phyloP scores from a whole-genome alignment of 768 basidiomycete genomes.

The Heimioporus sp. region DNA sequence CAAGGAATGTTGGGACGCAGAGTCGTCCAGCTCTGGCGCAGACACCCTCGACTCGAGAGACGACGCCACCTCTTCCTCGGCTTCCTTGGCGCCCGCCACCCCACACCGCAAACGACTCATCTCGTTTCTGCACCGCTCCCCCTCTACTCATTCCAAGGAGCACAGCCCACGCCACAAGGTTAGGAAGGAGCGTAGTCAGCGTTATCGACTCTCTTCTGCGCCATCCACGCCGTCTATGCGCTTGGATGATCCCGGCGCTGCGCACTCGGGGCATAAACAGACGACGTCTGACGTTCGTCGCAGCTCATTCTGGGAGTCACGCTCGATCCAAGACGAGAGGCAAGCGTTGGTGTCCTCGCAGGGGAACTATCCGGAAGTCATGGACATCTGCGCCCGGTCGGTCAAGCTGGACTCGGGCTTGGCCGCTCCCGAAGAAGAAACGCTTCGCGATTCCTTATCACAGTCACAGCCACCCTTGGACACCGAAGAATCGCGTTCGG shows the following conservation, averaged over 20 bases:
- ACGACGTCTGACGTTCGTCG: no score
- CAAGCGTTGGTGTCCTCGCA: background rate
- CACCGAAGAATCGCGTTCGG: slow-evolving; percentile 7
- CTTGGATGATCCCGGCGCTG: no score
- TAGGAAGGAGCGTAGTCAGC: slow-evolving; percentile 3
- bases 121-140: slow-evolving; percentile 15
- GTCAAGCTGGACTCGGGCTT: background rate
- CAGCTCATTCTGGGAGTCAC: background rate
- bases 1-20: slow-evolving; percentile 5
- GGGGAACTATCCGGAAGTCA: slow-evolving; percentile 13
- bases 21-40: slow-evolving; percentile 11
- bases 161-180: slow-evolving; percentile 8
- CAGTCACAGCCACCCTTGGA: slow-evolving; percentile 4
- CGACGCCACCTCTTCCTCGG: slow-evolving; percentile 14
- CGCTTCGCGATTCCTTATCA: slow-evolving; percentile 1
- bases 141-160: slow-evolving; percentile 8
- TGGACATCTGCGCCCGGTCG: slow-evolving; percentile 21
- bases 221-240: slow-evolving; percentile 5
- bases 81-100: slow-evolving; percentile 1
- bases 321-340: background rate
- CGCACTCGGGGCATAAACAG: background rate
- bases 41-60: slow-evolving; percentile 8
- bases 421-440: background rate
- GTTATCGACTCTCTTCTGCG: slow-evolving; percentile 18
- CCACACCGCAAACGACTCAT: slow-evolving; percentile 8